These are phyloP conservation scores for Nitzschia inconspicua DNA, from an alignment of 108 stramenopile genomes.

Conservation along the genomic window DNA sequence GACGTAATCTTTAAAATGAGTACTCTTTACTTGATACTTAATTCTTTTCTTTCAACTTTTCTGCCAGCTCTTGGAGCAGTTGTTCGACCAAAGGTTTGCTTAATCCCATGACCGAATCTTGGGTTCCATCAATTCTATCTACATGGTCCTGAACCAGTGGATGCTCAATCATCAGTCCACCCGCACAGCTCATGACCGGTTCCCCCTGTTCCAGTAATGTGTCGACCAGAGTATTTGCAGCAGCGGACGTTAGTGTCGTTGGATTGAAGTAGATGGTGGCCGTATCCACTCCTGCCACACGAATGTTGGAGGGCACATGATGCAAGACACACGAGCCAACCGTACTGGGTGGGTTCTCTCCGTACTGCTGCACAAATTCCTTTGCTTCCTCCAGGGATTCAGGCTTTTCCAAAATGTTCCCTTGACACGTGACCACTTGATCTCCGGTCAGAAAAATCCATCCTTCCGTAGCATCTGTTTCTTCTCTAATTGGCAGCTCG, in stretches of 20 bases:
- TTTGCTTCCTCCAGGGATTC: slow-evolving; percentile 62
- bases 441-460: slow-evolving; percentile 75
- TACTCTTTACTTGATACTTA: background rate
- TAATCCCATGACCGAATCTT: slow-evolving; percentile 84
- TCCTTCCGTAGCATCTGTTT: slow-evolving; percentile 11
- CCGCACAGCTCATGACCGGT: slow-evolving; percentile 76
- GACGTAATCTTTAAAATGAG: too few relatives aligned
- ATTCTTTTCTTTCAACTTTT: slow-evolving; percentile 20
- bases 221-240: slow-evolving; percentile 50
- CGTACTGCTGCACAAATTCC: slow-evolving; percentile 55
- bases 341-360: slow-evolving; percentile 52
- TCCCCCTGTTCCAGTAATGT: slow-evolving; percentile 45
- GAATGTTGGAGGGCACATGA: slow-evolving; percentile 63
- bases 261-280: slow-evolving; percentile 64
- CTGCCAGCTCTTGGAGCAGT: slow-evolving; percentile 44
- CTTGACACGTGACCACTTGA: slow-evolving; percentile 77
- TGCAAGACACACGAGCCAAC: slow-evolving; percentile 71
- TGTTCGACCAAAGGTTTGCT: slow-evolving; percentile 58
- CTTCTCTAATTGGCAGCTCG: slow-evolving; percentile 28
- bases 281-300: slow-evolving; percentile 72
- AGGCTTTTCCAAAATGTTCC: slow-evolving; percentile 77
- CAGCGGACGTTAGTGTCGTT: slow-evolving; percentile 13
- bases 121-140: slow-evolving; percentile 75
- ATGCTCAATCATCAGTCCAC: slow-evolving; percentile 87
- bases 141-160: slow-evolving; percentile 62